Conservation (phyloP, 768 basidiomycete species). For the Clitopilus passeckerianus region DNA sequence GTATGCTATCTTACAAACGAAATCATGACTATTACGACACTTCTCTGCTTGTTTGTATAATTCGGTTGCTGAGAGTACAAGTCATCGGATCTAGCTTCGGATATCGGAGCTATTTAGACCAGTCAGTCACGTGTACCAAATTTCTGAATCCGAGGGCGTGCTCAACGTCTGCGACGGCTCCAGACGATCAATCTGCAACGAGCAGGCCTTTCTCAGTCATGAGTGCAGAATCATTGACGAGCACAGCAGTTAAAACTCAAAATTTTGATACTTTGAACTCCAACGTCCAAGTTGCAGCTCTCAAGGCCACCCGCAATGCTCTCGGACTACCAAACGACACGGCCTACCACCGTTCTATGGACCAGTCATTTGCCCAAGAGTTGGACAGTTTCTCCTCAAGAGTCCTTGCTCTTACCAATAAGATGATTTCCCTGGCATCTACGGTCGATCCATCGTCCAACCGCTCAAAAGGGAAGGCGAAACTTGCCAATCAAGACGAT, state of each 20-base stretch:
- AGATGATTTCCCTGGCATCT: constrained; percentile 49
- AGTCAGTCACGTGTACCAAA: background rate
- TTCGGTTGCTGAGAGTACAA: background rate
- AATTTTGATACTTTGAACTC: constrained; percentile 52
- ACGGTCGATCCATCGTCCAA: constrained; percentile 29
- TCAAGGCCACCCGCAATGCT: constrained; percentile 60
- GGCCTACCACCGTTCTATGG: constrained; percentile 85
- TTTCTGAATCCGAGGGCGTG: background rate
- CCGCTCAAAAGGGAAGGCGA: constrained; percentile 47
- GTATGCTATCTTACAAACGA: background rate
- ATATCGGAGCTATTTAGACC: background rate
- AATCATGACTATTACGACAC: too few species aligned
- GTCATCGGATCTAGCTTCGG: background rate
- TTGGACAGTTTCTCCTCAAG: constrained; percentile 67
- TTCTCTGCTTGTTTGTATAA: background rate
- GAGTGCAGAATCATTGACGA: constrained; percentile 10
- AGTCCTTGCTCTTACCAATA: constrained; percentile 63
- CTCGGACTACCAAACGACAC: constrained; percentile 69
- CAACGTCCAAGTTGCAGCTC: constrained; percentile 52
- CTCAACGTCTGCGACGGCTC: background rate
- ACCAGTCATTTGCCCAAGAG: constrained; percentile 59
- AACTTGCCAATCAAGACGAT: constrained; percentile 68
- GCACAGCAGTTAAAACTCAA: constrained; percentile 7
- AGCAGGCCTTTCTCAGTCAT: background rate
- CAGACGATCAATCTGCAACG: background rate